Conservation (phyloP, 2,329 filamentous ascomycete genomes). For the Daldinia sp. region DNA sequence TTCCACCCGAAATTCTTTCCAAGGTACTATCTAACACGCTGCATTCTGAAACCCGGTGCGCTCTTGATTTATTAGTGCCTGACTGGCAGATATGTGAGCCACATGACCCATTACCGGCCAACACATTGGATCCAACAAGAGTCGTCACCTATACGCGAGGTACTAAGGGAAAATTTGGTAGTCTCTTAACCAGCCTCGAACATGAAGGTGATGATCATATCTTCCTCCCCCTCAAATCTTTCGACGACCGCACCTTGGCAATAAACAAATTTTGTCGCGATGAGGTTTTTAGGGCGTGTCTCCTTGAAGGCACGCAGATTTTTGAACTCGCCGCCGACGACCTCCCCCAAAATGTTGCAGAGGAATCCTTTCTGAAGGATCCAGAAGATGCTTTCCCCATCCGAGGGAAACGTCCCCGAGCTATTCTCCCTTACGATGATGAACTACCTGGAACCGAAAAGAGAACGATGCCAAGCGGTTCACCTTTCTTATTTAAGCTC, state of each 20-base stretch:
- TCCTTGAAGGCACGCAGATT: constrained; percentile 40
- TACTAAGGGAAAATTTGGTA: constrained; percentile 16
- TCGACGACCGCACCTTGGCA: constrained; percentile 26
- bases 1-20: constrained; percentile 26
- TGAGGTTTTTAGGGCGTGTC: constrained; percentile 35
- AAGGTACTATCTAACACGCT: constrained; percentile 15
- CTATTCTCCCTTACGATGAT: constrained; percentile 48
- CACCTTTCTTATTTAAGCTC: constrained; percentile 30
- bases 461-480: constrained; percentile 1
- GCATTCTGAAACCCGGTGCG: constrained; percentile 34
- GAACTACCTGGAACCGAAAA: constrained; percentile 26
- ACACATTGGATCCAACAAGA: constrained; percentile 17
- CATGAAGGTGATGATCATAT: constrained; percentile 41
- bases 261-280: constrained; percentile 28
- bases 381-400: constrained; percentile 33
- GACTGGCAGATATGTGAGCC: constrained; percentile 44
- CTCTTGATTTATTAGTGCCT: constrained; percentile 43
- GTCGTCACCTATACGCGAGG: constrained; percentile 44
- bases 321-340: constrained; percentile 35
- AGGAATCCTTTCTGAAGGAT: neutral
- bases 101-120: constrained; percentile 19
- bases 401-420: constrained; percentile 20
- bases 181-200: constrained; percentile 27
- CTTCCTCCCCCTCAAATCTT: constrained; percentile 35
- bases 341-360: neutral